A percentile compares a stretch with the other conserved stretches of the same genome.
These are phyloP conservation scores for Eutrema salsugineum DNA, from an alignment of 441 rosid genomes.

Conservation along the genomic window DNA sequence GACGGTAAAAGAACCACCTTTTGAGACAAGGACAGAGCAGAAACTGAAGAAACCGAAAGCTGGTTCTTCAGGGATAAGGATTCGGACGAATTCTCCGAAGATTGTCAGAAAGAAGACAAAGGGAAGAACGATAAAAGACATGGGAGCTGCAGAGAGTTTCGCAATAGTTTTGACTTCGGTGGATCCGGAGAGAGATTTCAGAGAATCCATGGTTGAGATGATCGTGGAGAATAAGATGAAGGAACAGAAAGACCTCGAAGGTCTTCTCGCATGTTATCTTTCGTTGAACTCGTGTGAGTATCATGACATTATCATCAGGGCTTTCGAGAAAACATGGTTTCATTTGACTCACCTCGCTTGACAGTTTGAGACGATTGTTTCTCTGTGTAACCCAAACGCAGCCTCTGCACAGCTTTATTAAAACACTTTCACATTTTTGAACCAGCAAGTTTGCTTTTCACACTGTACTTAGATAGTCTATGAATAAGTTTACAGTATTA, in stretches of 20 bases:
- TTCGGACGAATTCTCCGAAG: slow-evolving; percentile 47
- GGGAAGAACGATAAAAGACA: slow-evolving; percentile 13
- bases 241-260: slow-evolving; percentile 52
- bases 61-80: slow-evolving; percentile 42
- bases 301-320: slow-evolving; percentile 49
- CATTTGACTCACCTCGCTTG: slow-evolving; percentile 31
- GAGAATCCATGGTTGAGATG: slow-evolving; percentile 73
- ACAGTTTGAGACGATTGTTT: not conserved
- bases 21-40: slow-evolving; percentile 9
- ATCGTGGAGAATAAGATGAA: slow-evolving; percentile 58
- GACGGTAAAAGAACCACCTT: slow-evolving; percentile 26
- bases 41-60: slow-evolving; percentile 25
- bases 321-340: slow-evolving; percentile 68
- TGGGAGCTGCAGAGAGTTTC: slow-evolving; percentile 38
- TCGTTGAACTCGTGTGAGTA: slow-evolving; percentile 54
- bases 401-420: too few relatives aligned
- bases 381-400: not conserved
- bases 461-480: not conserved
- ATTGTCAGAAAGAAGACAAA: slow-evolving; percentile 41
- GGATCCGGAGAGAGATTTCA: slow-evolving; percentile 63
- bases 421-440: slow-evolving; percentile 17
- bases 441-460: slow-evolving; percentile 12
- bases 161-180: slow-evolving; percentile 50
- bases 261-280: slow-evolving; percentile 67
- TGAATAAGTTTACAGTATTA: not conserved